phyloP scores from a whole-genome alignment of 2,329 filamentous ascomycete species.

The Thielaviopsis euricoi region DNA sequence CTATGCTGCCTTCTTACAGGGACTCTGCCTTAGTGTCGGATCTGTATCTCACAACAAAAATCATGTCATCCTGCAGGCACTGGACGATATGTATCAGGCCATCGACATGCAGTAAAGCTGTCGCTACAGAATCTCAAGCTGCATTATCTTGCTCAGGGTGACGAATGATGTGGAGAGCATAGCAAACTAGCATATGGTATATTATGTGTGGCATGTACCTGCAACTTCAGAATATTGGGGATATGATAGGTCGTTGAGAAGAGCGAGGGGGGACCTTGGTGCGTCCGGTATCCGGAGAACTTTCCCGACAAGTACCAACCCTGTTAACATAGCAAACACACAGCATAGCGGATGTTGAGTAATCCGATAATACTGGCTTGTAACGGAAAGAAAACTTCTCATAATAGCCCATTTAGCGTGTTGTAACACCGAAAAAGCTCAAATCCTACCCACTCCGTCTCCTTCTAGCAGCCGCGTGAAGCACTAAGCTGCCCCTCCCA shows the following conservation, averaged over 20 bases:
- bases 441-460: too few species aligned
- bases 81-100: not conserved
- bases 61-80: not conserved
- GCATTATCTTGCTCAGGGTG: not conserved
- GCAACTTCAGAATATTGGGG: not conserved
- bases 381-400: too few species aligned
- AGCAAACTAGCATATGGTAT: not conserved
- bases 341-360: not conserved
- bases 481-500: too few species aligned
- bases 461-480: too few species aligned
- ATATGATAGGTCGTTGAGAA: not conserved
- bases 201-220: not conserved
- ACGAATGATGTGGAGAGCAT: not conserved
- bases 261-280: not conserved
- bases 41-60: not conserved
- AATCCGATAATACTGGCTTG: too few species aligned
- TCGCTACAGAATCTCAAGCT: not conserved
- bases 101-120: not conserved
- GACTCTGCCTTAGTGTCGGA: not conserved
- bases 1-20: too few species aligned
- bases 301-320: not conserved
- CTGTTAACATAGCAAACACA: not conserved
- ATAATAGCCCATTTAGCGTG: too few species aligned
- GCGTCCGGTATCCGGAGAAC: not conserved
- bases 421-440: too few species aligned